Evolutionary conservation across 2,329 filamentous ascomycete genomes (phyloP).

Genomic region (Didymella keratinophila): DNA sequence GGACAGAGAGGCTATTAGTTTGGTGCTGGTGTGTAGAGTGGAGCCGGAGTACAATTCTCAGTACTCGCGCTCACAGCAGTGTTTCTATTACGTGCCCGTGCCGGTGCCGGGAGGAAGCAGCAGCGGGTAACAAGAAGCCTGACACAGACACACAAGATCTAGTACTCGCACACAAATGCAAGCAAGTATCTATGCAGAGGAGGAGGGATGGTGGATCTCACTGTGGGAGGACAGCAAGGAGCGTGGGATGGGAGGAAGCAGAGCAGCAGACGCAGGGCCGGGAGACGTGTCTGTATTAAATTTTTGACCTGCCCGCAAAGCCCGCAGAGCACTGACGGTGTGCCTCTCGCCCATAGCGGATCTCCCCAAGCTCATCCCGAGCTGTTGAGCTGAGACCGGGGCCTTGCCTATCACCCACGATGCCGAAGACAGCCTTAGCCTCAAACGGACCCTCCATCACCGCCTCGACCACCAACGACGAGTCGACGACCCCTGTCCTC

Average conservation of each 20-base stretch:
- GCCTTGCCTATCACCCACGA: conserved; percentile 36
- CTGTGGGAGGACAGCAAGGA: conserved; percentile 21
- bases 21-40: conserved; percentile 13
- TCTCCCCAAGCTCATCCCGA: conserved; percentile 44
- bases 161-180: conserved; percentile 17
- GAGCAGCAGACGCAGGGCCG: conserved; percentile 16
- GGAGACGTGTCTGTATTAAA: conserved; percentile 35
- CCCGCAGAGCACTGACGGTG: conserved; percentile 20
- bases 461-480: conserved; percentile 6
- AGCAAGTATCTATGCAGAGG: conserved; percentile 5
- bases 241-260: conserved; percentile 15
- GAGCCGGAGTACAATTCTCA: conserved; percentile 21
- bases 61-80: conserved; percentile 13
- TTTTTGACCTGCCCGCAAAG: conserved; percentile 27
- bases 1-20: conserved; percentile 28
- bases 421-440: conserved; percentile 38
- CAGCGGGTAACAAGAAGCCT: conserved; percentile 14
- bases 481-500: conserved; percentile 5
- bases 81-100: conserved; percentile 16
- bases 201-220: background rate
- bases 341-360: conserved; percentile 20
- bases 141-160: conserved; percentile 3
- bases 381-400: conserved; percentile 48
- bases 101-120: conserved; percentile 20
- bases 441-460: conserved; percentile 12